Conservation (phyloP, 2,329 filamentous ascomycete genomes). For the Blastomyces parvus region DNA sequence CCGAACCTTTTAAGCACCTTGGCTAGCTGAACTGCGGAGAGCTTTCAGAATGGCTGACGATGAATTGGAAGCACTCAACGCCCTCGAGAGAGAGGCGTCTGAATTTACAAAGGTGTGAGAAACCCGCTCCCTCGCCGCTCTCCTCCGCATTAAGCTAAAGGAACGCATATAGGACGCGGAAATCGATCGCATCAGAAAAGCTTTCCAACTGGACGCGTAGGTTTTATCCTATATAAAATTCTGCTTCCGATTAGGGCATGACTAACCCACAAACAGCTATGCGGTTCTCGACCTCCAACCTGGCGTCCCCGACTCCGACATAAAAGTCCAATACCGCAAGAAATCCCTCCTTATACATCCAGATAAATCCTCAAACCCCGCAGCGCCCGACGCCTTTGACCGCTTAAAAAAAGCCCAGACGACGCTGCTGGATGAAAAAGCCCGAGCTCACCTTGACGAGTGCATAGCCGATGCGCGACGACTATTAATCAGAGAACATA, state of each 20-base stretch:
- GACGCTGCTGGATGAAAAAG: constrained; percentile 86
- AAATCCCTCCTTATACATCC: constrained; percentile 99
- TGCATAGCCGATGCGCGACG: constrained; percentile 92
- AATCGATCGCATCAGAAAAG: constrained; percentile 85
- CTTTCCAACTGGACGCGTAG: constrained; percentile 70
- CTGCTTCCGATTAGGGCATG: background rate
- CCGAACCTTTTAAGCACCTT: constrained; percentile 6
- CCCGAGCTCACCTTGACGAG: constrained; percentile 78
- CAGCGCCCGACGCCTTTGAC: constrained; percentile 91
- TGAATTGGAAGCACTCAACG: constrained; percentile 53
- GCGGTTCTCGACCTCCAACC: constrained; percentile 92
- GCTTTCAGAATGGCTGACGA: constrained; percentile 38
- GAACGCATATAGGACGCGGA: constrained; percentile 62
- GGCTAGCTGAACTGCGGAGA: background rate
- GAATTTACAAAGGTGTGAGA: constrained; percentile 72
- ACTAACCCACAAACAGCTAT: constrained; percentile 49
- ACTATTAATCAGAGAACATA: constrained; percentile 86
- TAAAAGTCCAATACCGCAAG: constrained; percentile 87
- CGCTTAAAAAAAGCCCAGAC: constrained; percentile 90
- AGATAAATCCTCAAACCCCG: constrained; percentile 88
- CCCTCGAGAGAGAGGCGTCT: constrained; percentile 73
- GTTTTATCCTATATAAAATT: constrained; percentile 19
- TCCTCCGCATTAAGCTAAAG: constrained; percentile 5
- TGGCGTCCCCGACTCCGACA: constrained; percentile 89
- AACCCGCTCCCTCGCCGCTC: background rate